Percentiles rank a stretch among this genome's conserved stretches.
These are phyloP conservation scores for Trichopus zeylanicus DNA, from an alignment of 116 monocot genomes.

Conservation along the genomic window DNA sequence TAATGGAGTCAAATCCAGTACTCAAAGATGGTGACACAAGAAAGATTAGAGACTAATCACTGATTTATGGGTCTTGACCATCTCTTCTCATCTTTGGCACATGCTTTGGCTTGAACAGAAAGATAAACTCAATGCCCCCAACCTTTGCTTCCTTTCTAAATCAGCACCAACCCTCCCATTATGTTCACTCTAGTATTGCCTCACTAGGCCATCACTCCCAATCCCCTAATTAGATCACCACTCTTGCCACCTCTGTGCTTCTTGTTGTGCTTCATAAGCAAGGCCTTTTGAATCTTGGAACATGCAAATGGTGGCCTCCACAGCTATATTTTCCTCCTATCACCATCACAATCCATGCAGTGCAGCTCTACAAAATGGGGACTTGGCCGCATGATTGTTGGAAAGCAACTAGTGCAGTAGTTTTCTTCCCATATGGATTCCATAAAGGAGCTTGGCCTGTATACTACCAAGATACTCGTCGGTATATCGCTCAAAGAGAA, in stretches of 20 bases:
- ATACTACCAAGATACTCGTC: constrained; percentile 32
- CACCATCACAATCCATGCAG: constrained; percentile 7
- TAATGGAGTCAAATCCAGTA: not conserved
- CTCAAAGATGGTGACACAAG: not conserved
- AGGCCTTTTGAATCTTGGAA: constrained; percentile 13
- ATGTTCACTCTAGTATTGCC: constrained; percentile 9
- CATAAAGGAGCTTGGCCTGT: constrained; percentile 16
- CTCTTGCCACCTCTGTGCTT: too few species aligned
- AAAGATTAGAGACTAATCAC: constrained; percentile 3
- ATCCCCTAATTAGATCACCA: too few species aligned
- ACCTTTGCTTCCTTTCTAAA: constrained; percentile 68
- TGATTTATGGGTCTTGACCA: not conserved
- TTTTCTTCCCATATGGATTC: constrained; percentile 15
- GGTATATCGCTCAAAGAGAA: constrained; percentile 28
- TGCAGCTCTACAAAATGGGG: not conserved
- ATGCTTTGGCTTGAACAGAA: constrained; percentile 27
- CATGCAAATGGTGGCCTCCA: constrained; percentile 12
- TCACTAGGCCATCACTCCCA: not conserved
- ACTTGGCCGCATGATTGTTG: not conserved
- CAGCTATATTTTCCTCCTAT: too few species aligned
- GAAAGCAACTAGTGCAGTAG: constrained; percentile 7
- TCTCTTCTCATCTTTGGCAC: not conserved
- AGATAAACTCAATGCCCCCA: constrained; percentile 27
- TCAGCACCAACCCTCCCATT: constrained; percentile 47
- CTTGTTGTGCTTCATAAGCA: constrained; percentile 25